Percentiles rank a stretch among this genome's conserved stretches.
These are phyloP conservation scores for Cardamine occulta DNA, from an alignment of 345 rosid species.

Conservation along the genomic window DNA sequence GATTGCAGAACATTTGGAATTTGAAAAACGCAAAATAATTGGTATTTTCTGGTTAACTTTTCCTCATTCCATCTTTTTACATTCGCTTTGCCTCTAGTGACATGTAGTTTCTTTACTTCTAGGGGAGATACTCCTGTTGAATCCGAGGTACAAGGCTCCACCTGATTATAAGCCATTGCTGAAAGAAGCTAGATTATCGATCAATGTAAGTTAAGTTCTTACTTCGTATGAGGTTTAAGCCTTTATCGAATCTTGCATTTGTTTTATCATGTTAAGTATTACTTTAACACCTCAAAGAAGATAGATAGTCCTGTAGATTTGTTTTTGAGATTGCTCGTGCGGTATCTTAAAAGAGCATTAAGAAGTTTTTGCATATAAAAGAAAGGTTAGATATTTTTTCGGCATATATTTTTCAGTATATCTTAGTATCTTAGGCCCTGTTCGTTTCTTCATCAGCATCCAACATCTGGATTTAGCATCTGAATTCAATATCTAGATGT, in stretches of 20 bases:
- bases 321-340: background rate
- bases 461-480: too few species aligned
- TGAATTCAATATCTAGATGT: too few species aligned
- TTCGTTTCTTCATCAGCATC: too few species aligned
- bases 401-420: background rate
- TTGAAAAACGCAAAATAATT: constrained; percentile 76
- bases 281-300: too few species aligned
- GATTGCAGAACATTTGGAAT: constrained; percentile 63
- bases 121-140: constrained; percentile 87
- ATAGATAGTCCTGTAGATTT: constrained; percentile 7
- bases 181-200: constrained; percentile 75
- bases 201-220: constrained; percentile 80
- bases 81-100: too few species aligned
- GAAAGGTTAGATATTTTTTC: background rate
- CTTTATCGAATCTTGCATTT: too few species aligned
- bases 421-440: too few species aligned
- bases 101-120: constrained; percentile 39
- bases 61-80: background rate
- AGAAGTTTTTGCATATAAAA: background rate
- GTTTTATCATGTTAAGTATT: too few species aligned
- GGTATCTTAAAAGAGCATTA: constrained; percentile 1
- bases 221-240: too few species aligned
- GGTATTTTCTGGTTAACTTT: constrained; percentile 50
- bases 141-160: constrained; percentile 85
- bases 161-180: constrained; percentile 79